Conservation (phyloP, 2,329 filamentous ascomycete genomes). For the Verticillium isaacii region DNA sequence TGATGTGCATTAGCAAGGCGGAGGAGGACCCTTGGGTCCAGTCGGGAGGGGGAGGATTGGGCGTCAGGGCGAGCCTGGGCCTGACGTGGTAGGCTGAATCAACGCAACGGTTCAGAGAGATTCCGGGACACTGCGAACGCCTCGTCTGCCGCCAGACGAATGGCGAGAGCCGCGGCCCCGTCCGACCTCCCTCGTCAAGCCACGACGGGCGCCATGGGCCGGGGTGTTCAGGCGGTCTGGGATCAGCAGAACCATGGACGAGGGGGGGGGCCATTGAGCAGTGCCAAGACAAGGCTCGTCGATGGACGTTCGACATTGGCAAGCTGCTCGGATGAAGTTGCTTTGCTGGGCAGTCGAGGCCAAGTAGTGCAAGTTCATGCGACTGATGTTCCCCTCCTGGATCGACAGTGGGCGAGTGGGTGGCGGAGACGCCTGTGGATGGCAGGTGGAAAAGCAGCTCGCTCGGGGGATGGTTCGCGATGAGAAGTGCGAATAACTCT, state of each 20-base stretch:
- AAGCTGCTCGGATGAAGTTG: neutral
- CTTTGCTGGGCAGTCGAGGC: neutral
- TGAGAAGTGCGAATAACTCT: no score
- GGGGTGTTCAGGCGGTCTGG: constrained; percentile 1
- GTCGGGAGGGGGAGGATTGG: neutral
- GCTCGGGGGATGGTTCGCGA: no score
- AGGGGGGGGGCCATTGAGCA: neutral
- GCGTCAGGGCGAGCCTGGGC: neutral
- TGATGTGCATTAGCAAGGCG: neutral
- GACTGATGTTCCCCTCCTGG: no score
- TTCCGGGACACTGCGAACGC: neutral
- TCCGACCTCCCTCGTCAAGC: neutral
- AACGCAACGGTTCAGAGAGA: neutral
- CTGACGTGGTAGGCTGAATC: neutral
- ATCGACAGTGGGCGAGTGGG: no score
- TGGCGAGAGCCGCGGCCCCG: neutral
- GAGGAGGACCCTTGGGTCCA: neutral
- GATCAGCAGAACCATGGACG: neutral
- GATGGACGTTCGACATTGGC: neutral
- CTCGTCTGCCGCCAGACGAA: neutral
- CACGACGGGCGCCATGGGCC: constrained; percentile 1
- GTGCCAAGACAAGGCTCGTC: neutral
- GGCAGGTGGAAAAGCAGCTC: no score
- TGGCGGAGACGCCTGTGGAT: no score
- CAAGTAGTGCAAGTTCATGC: no score